Evolutionary conservation across 345 rosid genomes (phyloP).

Genomic region (Eutrema yunnanense): DNA sequence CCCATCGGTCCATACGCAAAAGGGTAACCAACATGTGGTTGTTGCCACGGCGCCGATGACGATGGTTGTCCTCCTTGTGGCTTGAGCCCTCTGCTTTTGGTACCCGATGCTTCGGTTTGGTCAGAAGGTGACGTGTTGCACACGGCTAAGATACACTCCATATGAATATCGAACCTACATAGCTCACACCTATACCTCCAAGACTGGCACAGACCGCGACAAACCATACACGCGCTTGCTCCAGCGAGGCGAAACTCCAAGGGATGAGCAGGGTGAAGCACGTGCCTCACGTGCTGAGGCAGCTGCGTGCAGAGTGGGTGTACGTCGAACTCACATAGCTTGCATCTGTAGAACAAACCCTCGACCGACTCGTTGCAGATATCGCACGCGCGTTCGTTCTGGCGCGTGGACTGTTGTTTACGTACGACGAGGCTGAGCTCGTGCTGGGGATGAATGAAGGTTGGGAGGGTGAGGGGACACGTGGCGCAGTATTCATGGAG

Average conservation of each 20-base stretch:
- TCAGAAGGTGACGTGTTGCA: constrained; percentile 15
- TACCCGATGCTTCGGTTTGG: neutral
- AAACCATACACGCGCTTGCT: constrained; percentile 28
- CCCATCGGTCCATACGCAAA: neutral
- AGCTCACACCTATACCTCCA: constrained; percentile 39
- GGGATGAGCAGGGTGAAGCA: constrained; percentile 30
- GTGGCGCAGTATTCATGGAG: constrained; percentile 41
- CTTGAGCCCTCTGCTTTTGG: neutral
- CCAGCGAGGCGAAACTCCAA: constrained; percentile 22
- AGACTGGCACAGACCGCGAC: constrained; percentile 20
- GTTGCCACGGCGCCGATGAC: neutral
- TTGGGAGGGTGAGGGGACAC: constrained; percentile 27
- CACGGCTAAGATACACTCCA: constrained; percentile 27
- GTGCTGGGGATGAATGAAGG: constrained; percentile 34
- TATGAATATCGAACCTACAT: constrained; percentile 34
- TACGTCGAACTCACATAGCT: constrained; percentile 34
- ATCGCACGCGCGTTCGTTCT: constrained; percentile 24
- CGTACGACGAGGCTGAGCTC: constrained; percentile 23
- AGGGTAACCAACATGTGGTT: neutral
- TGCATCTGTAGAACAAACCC: constrained; percentile 38
- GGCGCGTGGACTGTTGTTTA: constrained; percentile 15
- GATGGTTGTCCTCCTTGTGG: constrained; percentile 1
- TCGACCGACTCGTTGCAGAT: constrained; percentile 29
- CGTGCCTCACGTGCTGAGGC: constrained; percentile 25
- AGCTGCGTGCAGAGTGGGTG: constrained; percentile 37